Conservation (phyloP, 2,329 filamentous ascomycete genomes). For the Fusarium beomiforme region DNA sequence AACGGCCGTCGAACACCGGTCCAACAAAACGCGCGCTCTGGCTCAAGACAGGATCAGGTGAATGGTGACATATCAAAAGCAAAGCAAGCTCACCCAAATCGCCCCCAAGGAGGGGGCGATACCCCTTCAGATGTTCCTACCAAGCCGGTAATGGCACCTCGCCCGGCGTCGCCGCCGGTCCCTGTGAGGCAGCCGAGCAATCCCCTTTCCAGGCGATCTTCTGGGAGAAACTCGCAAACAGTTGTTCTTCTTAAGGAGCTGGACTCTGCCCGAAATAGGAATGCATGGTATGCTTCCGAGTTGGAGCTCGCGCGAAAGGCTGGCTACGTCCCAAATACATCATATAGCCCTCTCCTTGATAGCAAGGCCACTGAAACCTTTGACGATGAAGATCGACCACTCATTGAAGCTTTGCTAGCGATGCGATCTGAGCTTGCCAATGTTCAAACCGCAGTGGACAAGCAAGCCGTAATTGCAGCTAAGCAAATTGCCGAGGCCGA, state of each 20-base stretch:
- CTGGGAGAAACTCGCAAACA: conserved; percentile 71
- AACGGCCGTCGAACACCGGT: conserved; percentile 74
- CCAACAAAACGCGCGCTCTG: conserved; percentile 55
- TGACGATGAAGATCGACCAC: conserved; percentile 88
- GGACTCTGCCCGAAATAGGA: conserved; percentile 83
- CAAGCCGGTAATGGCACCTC: conserved; percentile 49
- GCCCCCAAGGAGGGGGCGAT: conserved; percentile 74
- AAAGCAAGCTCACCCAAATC: conserved; percentile 47
- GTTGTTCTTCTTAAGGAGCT: conserved; percentile 86
- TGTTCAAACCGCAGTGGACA: conserved; percentile 89
- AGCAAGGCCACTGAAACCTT: conserved; percentile 81
- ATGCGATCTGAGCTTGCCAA: conserved; percentile 92
- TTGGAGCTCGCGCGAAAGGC: conserved; percentile 90
- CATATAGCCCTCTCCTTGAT: conserved; percentile 78
- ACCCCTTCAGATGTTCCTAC: conserved; percentile 67
- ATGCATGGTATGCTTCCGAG: conserved; percentile 97
- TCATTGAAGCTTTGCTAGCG: conserved; percentile 90
- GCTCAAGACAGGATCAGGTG: conserved; percentile 50
- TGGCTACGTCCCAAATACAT: conserved; percentile 80
- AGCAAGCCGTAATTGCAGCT: conserved; percentile 85
- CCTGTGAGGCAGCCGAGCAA: conserved; percentile 67
- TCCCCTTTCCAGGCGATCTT: conserved; percentile 67
- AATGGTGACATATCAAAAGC: conserved; percentile 47
- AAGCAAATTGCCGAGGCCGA: conserved; percentile 94
- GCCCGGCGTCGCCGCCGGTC: conserved; percentile 67